These are phyloP conservation scores for Heterobasidion parviporum DNA, from an alignment of 1,284 basidiomycete genomes.

Conservation along the genomic window DNA sequence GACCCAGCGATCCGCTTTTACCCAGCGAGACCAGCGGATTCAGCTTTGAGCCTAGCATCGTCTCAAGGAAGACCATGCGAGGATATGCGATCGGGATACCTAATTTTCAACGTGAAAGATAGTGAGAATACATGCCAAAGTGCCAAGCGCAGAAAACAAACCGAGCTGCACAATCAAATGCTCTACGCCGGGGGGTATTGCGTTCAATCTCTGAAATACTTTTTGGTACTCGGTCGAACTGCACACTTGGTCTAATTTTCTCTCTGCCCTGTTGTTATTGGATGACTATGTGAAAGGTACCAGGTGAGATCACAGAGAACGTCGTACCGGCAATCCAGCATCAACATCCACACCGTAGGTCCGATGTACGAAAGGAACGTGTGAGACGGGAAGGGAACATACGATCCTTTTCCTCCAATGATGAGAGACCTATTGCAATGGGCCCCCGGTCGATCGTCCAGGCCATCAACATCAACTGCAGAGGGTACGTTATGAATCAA, in stretches of 20 bases:
- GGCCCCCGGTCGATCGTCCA: slow-evolving; percentile 41
- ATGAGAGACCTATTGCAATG: slow-evolving; percentile 70
- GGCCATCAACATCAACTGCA: slow-evolving; percentile 68
- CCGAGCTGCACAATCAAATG: slow-evolving; percentile 81
- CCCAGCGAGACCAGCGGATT: slow-evolving; percentile 78
- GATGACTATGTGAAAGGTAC: not conserved
- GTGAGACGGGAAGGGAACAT: slow-evolving; percentile 73
- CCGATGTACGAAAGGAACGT: slow-evolving; percentile 72
- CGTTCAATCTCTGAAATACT: slow-evolving; percentile 54
- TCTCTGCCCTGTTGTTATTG: slow-evolving; percentile 59
- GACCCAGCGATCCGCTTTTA: slow-evolving; percentile 49
- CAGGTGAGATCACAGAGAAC: not conserved
- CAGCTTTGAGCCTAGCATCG: slow-evolving; percentile 68
- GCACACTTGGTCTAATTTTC: slow-evolving; percentile 76
- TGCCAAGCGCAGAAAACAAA: slow-evolving; percentile 16
- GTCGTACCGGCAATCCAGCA: slow-evolving; percentile 78
- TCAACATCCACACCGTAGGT: slow-evolving; percentile 61
- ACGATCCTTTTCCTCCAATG: slow-evolving; percentile 71
- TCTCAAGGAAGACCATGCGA: slow-evolving; percentile 85
- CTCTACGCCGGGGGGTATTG: slow-evolving; percentile 58
- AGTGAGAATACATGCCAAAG: not conserved
- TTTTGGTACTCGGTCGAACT: slow-evolving; percentile 64
- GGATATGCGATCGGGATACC: slow-evolving; percentile 84
- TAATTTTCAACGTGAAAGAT: slow-evolving; percentile 12
- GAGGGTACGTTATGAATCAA: not conserved